Base-by-base conservation (phyloP, 768 basidiomycete species). In the Royoungia palumana region DNA sequence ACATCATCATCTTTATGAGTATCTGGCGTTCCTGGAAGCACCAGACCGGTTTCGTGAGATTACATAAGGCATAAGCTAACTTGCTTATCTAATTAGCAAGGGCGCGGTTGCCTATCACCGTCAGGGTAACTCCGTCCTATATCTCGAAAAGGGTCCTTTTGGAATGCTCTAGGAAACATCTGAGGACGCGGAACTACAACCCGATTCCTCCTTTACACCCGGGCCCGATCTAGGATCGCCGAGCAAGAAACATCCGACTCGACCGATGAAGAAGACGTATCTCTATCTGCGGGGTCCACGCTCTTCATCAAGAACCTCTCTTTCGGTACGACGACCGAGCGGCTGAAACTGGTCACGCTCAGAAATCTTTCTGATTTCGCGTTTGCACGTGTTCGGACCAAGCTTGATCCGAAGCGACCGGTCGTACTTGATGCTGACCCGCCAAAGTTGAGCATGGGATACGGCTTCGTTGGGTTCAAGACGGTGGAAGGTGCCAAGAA, bases 251-350 rank as follows among this genome's bases (percentile, higher is more conserved):
- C 54, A 27, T 25, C 60, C 0, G 66, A 64, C 27, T 67, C 65
- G 0, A 69, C 46, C 2, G 70, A 62, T 32, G 77, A 73, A 21
- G 71, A 71, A 36, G 59, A 59, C 38, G 70, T 71, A 6, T 65
- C 74, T 14, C 62, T 80, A n/a, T 74, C 77, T 17, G 74, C 75
- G 0, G 94, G 91, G 1, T 77, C 88, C 35, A 97, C 94, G 16
- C 78, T 97, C 13, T 97, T 92, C 67, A 75, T 97, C 68, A 97
- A 97, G 80, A 97, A 97, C 59, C 72, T 99, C 35, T 76, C 91
- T n/a, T 98, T 97, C 71, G 74, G 80, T n/a, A 97, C 94, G 27
- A 87, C 91, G 0, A 73, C 83, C 27, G 85, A 87, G 49, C 77
- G 83, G 20, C 75, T 99, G 13, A 70, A 70, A 5, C 74, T 80